A percentile compares a stretch with the other conserved stretches of the same genome.
These are phyloP conservation scores for Dipodascus albidus DNA, from an alignment of 805 yeast genomes.

Conservation along the genomic window DNA sequence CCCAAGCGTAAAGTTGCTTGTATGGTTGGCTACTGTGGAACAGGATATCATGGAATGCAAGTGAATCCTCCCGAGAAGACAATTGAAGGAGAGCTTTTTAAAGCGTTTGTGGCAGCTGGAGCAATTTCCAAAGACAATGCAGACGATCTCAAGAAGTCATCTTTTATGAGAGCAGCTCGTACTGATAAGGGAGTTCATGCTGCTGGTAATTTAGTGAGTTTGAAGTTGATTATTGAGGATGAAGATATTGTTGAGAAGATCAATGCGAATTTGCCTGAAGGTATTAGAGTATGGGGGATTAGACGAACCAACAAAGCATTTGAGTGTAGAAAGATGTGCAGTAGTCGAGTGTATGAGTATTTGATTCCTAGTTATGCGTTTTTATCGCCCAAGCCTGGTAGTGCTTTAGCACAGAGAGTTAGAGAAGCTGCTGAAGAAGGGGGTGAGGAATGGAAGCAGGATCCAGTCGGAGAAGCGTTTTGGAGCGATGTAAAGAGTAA, in stretches of 20 bases:
- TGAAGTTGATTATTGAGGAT: conserved; percentile 78
- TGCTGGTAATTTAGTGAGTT: conserved; percentile 82
- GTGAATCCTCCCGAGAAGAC: conserved; percentile 79
- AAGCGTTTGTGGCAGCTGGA: conserved; percentile 76
- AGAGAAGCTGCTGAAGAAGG: conserved; percentile 35
- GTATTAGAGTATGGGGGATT: conserved; percentile 87
- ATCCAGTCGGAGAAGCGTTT: conserved; percentile 57
- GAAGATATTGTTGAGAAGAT: conserved; percentile 60
- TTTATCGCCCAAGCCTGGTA: conserved; percentile 77
- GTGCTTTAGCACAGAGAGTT: conserved; percentile 52
- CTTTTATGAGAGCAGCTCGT: conserved; percentile 49
- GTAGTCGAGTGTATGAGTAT: conserved; percentile 92
- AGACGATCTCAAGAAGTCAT: conserved; percentile 75
- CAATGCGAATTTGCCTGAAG: conserved; percentile 67
- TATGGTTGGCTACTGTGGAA: conserved; percentile 88
- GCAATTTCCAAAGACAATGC: conserved; percentile 82
- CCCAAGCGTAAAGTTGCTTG: conserved; percentile 81
- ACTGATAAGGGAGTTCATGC: conserved; percentile 98
- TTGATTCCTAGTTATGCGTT: conserved; percentile 84
- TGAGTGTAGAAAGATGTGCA: conserved; percentile 91
- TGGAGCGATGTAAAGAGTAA: conserved; percentile 44
- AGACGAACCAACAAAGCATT: conserved; percentile 81
- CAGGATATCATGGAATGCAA: conserved; percentile 96
- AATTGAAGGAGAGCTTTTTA: conserved; percentile 80
- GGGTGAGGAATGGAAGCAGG: conserved; percentile 43